A percentile compares a stretch with the other conserved stretches of the same genome.
Conservation (phyloP, 441 rosid species). For the Manihot esculenta region DNA sequence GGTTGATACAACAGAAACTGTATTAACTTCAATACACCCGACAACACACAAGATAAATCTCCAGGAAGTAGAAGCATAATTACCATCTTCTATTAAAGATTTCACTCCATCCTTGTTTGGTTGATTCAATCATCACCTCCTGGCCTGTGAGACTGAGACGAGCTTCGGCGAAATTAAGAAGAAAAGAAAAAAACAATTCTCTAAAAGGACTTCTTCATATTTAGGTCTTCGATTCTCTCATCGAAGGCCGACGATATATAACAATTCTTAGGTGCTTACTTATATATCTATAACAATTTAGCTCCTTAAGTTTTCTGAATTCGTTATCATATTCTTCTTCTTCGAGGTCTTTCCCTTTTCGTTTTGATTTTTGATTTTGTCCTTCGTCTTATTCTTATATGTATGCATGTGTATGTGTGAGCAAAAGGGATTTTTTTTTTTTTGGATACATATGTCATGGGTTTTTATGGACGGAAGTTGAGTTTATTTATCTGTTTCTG, state of each 20-base stretch:
- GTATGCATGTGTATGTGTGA: neutral
- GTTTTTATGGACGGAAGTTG: neutral
- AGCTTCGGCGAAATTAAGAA: neutral
- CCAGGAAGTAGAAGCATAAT: neutral
- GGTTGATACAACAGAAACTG: conserved; percentile 1
- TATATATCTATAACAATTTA: neutral
- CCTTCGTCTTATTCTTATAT: neutral
- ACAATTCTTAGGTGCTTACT: conserved; percentile 11
- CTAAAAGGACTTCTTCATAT: neutral
- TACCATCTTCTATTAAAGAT: neutral
- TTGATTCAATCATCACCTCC: conserved; percentile 12
- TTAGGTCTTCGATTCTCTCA: conserved; percentile 19
- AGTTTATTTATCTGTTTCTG: neutral
- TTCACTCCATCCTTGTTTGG: neutral
- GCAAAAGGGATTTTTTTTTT: neutral
- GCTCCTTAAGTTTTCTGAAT: no score
- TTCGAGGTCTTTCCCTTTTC: neutral
- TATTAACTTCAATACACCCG: neutral
- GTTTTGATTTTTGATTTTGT: neutral
- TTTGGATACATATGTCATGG: neutral
- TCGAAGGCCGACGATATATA: conserved; percentile 17
- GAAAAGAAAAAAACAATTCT: neutral
- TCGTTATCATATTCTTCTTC: no score
- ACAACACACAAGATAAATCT: neutral
- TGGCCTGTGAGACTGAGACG: neutral